Conservation (phyloP, 495 filamentous ascomycete species). For the Talaromyces stipitatus region DNA sequence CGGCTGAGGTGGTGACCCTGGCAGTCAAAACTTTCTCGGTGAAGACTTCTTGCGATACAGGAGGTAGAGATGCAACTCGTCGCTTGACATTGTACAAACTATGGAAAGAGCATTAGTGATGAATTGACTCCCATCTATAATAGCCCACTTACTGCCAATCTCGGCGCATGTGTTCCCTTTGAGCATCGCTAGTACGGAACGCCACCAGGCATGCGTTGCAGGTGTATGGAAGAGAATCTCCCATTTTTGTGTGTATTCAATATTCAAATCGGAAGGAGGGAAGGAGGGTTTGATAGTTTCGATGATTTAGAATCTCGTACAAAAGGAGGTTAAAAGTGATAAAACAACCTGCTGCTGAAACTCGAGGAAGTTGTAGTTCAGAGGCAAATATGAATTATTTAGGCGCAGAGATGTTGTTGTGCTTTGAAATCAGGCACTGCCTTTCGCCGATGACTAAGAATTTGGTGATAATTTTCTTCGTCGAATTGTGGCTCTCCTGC, state of each 20-base stretch:
- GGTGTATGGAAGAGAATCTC: conserved; percentile 73
- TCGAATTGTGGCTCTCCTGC: neutral
- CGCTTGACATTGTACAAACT: conserved; percentile 98
- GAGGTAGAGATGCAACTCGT: conserved; percentile 83
- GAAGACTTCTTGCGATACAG: conserved; percentile 86
- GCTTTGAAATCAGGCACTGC: neutral
- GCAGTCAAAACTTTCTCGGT: conserved; percentile 95
- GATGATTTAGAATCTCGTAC: neutral
- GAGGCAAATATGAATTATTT: neutral
- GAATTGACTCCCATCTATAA: neutral
- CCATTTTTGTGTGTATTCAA: neutral
- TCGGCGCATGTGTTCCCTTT: conserved; percentile 89
- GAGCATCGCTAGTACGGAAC: conserved; percentile 87
- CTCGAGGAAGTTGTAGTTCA: neutral
- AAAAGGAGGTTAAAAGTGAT: no score
- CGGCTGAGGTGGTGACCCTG: conserved; percentile 72
- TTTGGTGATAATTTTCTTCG: conserved; percentile 1
- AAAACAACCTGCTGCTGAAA: no score
- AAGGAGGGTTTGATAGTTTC: neutral
- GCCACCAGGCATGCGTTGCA: conserved; percentile 98
- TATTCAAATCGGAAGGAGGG: neutral
- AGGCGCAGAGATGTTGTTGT: neutral
- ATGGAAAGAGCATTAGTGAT: conserved; percentile 1
- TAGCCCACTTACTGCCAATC: conserved; percentile 85
- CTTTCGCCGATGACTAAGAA: neutral